Conservation (phyloP, 768 basidiomycete species). For the Dentipellis sp. region DNA sequence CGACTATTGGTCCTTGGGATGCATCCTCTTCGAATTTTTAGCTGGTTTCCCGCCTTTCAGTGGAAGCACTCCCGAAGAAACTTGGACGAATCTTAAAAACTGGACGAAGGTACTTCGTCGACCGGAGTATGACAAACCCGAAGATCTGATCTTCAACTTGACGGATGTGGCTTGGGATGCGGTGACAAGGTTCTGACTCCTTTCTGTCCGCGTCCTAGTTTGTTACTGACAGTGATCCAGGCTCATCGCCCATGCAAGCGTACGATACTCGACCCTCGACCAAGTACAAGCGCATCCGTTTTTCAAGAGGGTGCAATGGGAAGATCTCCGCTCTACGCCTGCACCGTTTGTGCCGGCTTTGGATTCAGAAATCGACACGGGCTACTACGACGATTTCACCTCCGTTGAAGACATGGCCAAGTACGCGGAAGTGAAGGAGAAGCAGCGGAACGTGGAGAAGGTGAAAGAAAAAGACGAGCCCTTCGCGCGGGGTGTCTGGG, state of each 20-base stretch:
- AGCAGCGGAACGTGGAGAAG: constrained; percentile 87
- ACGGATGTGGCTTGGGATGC: constrained; percentile 92
- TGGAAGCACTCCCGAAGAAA: constrained; percentile 91
- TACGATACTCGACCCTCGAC: constrained; percentile 65
- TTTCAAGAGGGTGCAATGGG: constrained; percentile 72
- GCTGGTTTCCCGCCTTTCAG: constrained; percentile 98
- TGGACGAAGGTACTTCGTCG: constrained; percentile 90
- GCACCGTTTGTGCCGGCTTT: constrained; percentile 94
- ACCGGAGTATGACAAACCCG: constrained; percentile 91
- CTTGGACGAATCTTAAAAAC: constrained; percentile 98
- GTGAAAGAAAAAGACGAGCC: constrained; percentile 84
- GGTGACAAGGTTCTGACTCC: constrained; percentile 58
- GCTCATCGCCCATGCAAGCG: constrained; percentile 79
- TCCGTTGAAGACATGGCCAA: constrained; percentile 94
- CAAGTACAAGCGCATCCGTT: constrained; percentile 77
- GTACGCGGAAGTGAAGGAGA: constrained; percentile 97
- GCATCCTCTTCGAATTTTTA: constrained; percentile 95
- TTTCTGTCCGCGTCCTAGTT: neutral
- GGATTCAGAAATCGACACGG: constrained; percentile 91
- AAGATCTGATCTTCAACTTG: constrained; percentile 95
- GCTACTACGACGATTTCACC: constrained; percentile 90
- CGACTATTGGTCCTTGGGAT: constrained; percentile 97
- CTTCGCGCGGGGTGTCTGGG: constrained; percentile 72
- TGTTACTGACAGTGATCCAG: constrained; percentile 26
- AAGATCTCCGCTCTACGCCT: constrained; percentile 59